These are phyloP conservation scores for Albugo laibachii DNA, from an alignment of 352 stramenopile genomes.

Conservation along the genomic window DNA sequence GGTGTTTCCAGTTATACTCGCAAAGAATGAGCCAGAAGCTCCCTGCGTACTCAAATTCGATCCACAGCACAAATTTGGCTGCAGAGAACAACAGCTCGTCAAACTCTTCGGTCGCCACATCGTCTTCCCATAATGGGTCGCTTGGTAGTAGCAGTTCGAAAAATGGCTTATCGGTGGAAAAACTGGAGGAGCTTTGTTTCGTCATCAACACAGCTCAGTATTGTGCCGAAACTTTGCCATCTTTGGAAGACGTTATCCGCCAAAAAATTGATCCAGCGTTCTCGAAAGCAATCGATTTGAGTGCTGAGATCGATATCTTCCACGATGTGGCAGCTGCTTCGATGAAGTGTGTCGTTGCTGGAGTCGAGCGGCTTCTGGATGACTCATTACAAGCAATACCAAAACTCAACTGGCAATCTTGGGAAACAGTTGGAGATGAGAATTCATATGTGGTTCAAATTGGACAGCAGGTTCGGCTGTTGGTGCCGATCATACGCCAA, in stretches of 20 bases:
- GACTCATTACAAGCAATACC: conserved; percentile 78
- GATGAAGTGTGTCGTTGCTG: conserved; percentile 89
- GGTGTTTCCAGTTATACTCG: conserved; percentile 56
- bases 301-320: conserved; percentile 87
- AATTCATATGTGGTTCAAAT: conserved; percentile 89
- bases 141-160: no score
- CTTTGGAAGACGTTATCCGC: conserved; percentile 90
- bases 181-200: conserved; percentile 91
- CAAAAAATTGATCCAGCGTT: conserved; percentile 90
- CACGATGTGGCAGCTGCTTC: conserved; percentile 87
- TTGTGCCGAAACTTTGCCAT: conserved; percentile 92
- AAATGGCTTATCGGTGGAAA: conserved; percentile 11
- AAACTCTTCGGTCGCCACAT: not conserved
- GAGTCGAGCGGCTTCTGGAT: conserved; percentile 83
- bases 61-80: not conserved
- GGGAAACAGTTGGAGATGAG: conserved; percentile 92
- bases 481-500: conserved; percentile 80
- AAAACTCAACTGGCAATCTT: conserved; percentile 85
- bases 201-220: conserved; percentile 98
- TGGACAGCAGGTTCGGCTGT: conserved; percentile 80
- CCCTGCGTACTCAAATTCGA: conserved; percentile 9
- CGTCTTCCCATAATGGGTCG: conserved; percentile 33
- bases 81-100: conserved; percentile 1
- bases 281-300: conserved; percentile 84
- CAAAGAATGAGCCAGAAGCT: conserved; percentile 56